phyloP scores from a whole-genome alignment of 2,329 filamentous ascomycete genomes.

The Canariomyces notabilis region DNA sequence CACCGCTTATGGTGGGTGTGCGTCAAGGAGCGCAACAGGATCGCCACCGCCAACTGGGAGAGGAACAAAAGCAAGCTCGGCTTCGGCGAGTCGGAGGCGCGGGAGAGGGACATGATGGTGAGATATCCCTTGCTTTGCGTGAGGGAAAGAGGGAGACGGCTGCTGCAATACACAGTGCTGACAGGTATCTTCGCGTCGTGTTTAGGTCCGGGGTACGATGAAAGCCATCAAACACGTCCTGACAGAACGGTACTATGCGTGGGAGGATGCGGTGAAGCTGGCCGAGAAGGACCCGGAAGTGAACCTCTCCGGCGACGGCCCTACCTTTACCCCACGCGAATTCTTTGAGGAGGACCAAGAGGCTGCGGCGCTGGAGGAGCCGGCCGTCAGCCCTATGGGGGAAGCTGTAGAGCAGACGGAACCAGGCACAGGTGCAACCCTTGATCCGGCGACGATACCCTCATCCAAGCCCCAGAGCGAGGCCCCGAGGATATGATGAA shows the following conservation, averaged over 20 bases:
- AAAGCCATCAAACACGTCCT: conserved; percentile 76
- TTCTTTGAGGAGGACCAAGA: conserved; percentile 33
- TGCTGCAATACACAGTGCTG: too few relatives aligned
- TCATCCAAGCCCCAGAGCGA: conserved; percentile 13
- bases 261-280: conserved; percentile 67
- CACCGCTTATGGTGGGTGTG: conserved; percentile 94
- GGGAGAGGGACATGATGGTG: conserved; percentile 62
- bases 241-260: conserved; percentile 84
- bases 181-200: conserved; percentile 7
- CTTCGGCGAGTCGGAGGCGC: conserved; percentile 67
- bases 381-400: conserved; percentile 14
- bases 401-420: conserved; percentile 10
- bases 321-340: conserved; percentile 45
- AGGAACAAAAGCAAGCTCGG: conserved; percentile 61
- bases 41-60: conserved; percentile 72
- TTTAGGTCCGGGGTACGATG: conserved; percentile 71
- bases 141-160: too few relatives aligned
- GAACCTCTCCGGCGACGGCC: conserved; percentile 47
- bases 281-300: conserved; percentile 64
- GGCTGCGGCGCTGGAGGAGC: conserved; percentile 33
- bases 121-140: conserved; percentile 29
- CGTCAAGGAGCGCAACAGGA: conserved; percentile 81
- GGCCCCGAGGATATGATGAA: conserved; percentile 19
- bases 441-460: conserved; percentile 20
- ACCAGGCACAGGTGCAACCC: background rate